Base-by-base conservation (phyloP, 2,329 filamentous ascomycete species). In the Hypoxylon sp. region DNA sequence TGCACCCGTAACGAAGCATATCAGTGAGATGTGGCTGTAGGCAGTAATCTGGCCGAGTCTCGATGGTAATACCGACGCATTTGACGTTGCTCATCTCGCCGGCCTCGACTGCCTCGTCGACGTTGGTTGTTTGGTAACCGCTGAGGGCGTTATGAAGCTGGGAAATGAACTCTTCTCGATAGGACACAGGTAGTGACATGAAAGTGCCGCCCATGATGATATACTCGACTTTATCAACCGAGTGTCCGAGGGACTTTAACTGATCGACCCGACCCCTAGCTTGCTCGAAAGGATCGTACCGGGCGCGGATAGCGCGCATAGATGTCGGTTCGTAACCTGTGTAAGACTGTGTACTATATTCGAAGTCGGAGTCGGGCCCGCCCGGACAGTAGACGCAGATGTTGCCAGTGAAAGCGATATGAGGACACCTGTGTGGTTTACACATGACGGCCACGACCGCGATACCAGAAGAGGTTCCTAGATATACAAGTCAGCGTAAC, bases 131-230 rank as follows among this genome's bases (percentile, higher is more conserved):
- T 75, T 97, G 93, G 78, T 99, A 99, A 6, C 96, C 96, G 72
- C 94, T 98, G 6, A 99, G 87, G 1, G 96, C 96, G 77, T 99
- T 99, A 82, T 99, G 96, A 55, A 99, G 86, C 77, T 98, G 95
- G 0, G 94, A 91, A 65, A 99, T 97, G 76, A 99, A 99, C 62
- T 93, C 90, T 68, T 99, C 93, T 28, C 96, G 87, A 80, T 99
- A 99, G 23, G 91, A 90, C 75, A 94, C 90, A 7, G 95, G 87
- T 25, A 99, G 82, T 2, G 95, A 98, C 97, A 99, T 99, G 81
- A 99, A 99, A 0, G 96, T 99, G 72, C 96, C 96, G 66, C 96
- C 96, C 96, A 99, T 99, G 78, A 99, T 97, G 77, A 99, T 99
- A 80, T 98, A 99, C 83, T 99, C 96, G 23, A 99, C 96, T 80